phyloP scores from a whole-genome alignment of 352 stramenopile genomes.

The Phytophthora macrochlamydospora region DNA sequence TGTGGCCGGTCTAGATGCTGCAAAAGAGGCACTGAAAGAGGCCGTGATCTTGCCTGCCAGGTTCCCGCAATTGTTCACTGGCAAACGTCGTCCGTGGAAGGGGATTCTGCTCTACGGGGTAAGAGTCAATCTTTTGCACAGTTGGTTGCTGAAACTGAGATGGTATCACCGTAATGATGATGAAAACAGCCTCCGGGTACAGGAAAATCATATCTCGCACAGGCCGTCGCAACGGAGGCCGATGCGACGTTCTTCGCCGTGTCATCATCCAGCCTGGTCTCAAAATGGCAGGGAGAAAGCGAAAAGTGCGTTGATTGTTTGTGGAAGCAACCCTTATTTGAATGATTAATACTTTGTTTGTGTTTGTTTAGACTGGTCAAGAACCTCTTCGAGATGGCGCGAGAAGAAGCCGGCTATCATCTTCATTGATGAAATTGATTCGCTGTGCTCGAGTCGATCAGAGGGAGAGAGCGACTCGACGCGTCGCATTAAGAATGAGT shows the following conservation, averaged over 20 bases:
- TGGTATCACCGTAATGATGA: conserved; percentile 2
- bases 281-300: conserved; percentile 98
- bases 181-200: conserved; percentile 75
- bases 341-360: not conserved
- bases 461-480: conserved; percentile 96
- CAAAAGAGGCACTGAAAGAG: conserved; percentile 99
- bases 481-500: conserved; percentile 98
- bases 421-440: conserved; percentile 99
- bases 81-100: conserved; percentile 92
- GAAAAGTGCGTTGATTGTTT: conserved; percentile 63
- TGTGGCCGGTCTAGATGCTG: conserved; percentile 96
- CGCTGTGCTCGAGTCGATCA: conserved; percentile 90
- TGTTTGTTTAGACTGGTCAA: conserved; percentile 89
- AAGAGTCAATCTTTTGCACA: conserved; percentile 20
- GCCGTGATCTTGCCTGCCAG: conserved; percentile 96
- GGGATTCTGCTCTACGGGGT: conserved; percentile 98
- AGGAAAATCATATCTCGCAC: conserved; percentile 97
- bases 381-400: conserved; percentile 98
- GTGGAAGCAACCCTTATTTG: not conserved
- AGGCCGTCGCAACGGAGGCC: conserved; percentile 98
- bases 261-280: conserved; percentile 97
- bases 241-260: conserved; percentile 99
- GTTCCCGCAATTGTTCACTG: conserved; percentile 98
- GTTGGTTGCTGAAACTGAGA: not conserved
- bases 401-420: conserved; percentile 95